Percentiles rank a stretch among this genome's conserved stretches.
Evolutionary conservation across 1,139 yeast genomes (phyloP).

Genomic region (Suhomyces maxii): DNA sequence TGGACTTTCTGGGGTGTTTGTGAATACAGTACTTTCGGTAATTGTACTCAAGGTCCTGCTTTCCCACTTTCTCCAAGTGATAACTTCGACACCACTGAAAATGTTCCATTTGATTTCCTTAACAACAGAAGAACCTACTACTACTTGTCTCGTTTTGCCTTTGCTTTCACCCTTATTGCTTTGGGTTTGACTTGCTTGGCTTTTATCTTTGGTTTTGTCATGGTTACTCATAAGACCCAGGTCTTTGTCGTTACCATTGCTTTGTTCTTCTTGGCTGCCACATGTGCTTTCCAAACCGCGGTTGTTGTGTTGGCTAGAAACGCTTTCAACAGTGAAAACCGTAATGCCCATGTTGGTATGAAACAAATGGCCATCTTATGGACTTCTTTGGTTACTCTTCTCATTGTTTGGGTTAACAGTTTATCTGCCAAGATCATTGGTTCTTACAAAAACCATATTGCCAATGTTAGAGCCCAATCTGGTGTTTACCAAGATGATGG

Average conservation of each 20-base stretch:
- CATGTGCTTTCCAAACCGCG: conserved; percentile 68
- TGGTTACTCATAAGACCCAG: conserved; percentile 55
- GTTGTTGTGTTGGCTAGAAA: conserved; percentile 63
- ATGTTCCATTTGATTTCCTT: conserved; percentile 57
- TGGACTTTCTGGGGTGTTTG: conserved; percentile 90
- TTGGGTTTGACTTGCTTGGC: conserved; percentile 53
- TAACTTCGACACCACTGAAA: conserved; percentile 54
- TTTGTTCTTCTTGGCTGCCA: conserved; percentile 55
- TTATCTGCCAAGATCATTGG: conserved; percentile 54
- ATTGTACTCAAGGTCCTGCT: conserved; percentile 53
- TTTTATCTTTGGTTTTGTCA: conserved; percentile 44
- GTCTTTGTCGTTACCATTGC: conserved; percentile 55
- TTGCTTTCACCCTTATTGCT: conserved; percentile 64
- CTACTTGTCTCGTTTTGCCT: conserved; percentile 70
- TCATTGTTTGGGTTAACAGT: conserved; percentile 54
- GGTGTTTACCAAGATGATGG: conserved; percentile 18
- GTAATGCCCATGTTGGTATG: conserved; percentile 53
- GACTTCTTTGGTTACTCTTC: conserved; percentile 61
- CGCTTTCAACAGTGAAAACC: conserved; percentile 53
- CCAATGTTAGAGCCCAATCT: conserved; percentile 23
- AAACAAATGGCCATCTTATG: conserved; percentile 63
- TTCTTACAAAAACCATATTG: conserved; percentile 48
- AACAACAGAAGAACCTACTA: conserved; percentile 58
- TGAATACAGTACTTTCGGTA: conserved; percentile 41
- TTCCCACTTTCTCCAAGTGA: conserved; percentile 71